A percentile compares a stretch with the other conserved stretches of the same genome.
Conservation (phyloP, 768 basidiomycete genomes). For the Lanmaoa pseudosensibilis region DNA sequence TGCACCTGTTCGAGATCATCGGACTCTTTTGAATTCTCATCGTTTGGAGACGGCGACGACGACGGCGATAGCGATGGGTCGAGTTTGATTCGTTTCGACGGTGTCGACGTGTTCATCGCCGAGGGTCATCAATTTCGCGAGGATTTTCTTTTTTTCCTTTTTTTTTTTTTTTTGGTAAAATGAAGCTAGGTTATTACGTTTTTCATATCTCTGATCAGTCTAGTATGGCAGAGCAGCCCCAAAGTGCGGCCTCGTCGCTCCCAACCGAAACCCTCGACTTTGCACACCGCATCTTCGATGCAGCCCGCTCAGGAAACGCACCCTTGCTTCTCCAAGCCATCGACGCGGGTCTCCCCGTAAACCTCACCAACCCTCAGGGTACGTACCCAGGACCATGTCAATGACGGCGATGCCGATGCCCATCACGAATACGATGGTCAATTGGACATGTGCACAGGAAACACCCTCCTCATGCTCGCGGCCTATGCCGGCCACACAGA, state of each 20-base stretch:
- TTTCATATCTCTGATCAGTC: too few species aligned
- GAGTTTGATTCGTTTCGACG: conserved; percentile 42
- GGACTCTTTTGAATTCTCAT: not conserved
- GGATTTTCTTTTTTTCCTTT: not conserved
- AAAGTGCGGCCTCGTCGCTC: conserved; percentile 12
- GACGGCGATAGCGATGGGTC: conserved; percentile 23
- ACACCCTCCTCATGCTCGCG: conserved; percentile 77
- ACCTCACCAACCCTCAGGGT: conserved; percentile 76
- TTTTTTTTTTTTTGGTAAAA: not conserved
- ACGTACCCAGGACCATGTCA: conserved; percentile 6
- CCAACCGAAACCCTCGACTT: conserved; percentile 44
- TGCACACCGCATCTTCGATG: conserved; percentile 74
- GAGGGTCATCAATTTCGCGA: not conserved
- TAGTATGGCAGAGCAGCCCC: not conserved
- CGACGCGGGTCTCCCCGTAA: conserved; percentile 66
- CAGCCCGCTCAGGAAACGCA: conserved; percentile 60
- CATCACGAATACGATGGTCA: not conserved
- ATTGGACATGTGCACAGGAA: conserved; percentile 43
- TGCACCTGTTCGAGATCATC: conserved; percentile 32
- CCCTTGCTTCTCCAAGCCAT: conserved; percentile 57
- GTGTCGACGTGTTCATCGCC: conserved; percentile 11
- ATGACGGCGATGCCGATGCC: not conserved
- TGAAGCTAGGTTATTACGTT: too few species aligned
- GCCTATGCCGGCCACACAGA: conserved; percentile 67
- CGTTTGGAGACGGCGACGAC: conserved; percentile 12